These are phyloP conservation scores for Diutina scorzettiae DNA, from an alignment of 1,139 yeast genomes.

Conservation along the genomic window DNA sequence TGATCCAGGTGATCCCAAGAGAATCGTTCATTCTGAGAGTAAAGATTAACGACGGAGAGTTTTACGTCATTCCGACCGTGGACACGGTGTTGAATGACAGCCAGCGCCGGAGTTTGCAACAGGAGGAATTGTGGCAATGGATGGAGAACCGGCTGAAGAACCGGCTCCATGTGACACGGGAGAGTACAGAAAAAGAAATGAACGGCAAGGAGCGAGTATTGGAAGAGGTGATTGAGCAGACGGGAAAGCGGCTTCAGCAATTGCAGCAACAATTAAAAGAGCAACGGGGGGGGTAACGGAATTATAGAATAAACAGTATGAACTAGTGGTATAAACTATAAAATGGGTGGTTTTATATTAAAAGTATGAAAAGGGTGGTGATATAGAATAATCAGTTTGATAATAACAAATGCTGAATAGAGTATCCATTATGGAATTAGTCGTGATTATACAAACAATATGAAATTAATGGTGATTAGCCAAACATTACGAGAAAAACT, in stretches of 20 bases:
- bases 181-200: not conserved
- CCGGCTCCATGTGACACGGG: not conserved
- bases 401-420: too few species aligned
- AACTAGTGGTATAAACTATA: too few species aligned
- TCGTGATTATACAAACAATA: too few species aligned
- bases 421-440: too few species aligned
- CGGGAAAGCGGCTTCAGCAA: not conserved
- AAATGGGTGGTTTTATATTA: too few species aligned
- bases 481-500: too few species aligned
- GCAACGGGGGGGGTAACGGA: too few species aligned
- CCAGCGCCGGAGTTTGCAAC: not conserved
- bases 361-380: too few species aligned
- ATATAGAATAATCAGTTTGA: too few species aligned
- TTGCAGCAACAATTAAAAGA: not conserved
- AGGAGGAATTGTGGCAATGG: not conserved
- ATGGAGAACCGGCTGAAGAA: not conserved
- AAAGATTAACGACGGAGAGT: conserved; percentile 1
- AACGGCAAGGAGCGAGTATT: not conserved
- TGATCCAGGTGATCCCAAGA: conserved; percentile 3
- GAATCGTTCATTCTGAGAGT: not conserved
- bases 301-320: too few species aligned
- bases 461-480: too few species aligned
- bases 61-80: conserved; percentile 1
- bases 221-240: not conserved
- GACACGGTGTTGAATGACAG: not conserved